Conservation (phyloP, 495 filamentous ascomycete species). For the Aspergillus sparsus region DNA sequence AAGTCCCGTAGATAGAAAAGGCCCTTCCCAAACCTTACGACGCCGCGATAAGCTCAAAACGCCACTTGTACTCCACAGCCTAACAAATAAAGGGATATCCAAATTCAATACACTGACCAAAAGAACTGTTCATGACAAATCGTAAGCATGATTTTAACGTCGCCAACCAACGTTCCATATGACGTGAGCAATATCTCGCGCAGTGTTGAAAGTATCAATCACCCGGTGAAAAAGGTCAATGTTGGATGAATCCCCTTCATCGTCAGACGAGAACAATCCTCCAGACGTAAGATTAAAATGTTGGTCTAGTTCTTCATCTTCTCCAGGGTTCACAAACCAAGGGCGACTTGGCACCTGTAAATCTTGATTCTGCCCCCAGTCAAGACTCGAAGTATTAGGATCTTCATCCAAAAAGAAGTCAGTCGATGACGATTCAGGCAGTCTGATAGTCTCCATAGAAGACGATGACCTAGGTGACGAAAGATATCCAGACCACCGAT, state of each 20-base stretch:
- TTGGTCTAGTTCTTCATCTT: slow-evolving; percentile 42
- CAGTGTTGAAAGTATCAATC: slow-evolving; percentile 93
- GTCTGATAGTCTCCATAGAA: slow-evolving; percentile 74
- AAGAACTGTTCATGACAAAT: not conserved
- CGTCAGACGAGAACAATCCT: slow-evolving; percentile 85
- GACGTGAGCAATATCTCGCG: slow-evolving; percentile 91
- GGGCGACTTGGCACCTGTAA: slow-evolving; percentile 28
- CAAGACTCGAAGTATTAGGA: slow-evolving; percentile 56
- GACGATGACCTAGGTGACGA: slow-evolving; percentile 55
- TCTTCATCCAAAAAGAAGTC: slow-evolving; percentile 75
- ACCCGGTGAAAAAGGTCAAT: slow-evolving; percentile 75
- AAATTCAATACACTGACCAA: not conserved
- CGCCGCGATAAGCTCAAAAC: not conserved
- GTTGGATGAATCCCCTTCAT: slow-evolving; percentile 60
- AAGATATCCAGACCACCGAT: slow-evolving; percentile 47
- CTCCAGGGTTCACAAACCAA: slow-evolving; percentile 42
- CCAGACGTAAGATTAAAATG: slow-evolving; percentile 68
- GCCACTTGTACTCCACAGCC: not conserved
- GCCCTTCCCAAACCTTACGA: not conserved
- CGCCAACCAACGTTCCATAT: slow-evolving; percentile 99
- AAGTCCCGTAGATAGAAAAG: not conserved
- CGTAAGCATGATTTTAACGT: slow-evolving; percentile 47
- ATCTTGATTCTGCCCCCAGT: slow-evolving; percentile 41
- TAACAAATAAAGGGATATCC: not conserved
- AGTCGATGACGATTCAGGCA: slow-evolving; percentile 62